Evolutionary conservation across 2,329 filamentous ascomycete genomes (phyloP).

Genomic region (Aspergillus tubingensis): DNA sequence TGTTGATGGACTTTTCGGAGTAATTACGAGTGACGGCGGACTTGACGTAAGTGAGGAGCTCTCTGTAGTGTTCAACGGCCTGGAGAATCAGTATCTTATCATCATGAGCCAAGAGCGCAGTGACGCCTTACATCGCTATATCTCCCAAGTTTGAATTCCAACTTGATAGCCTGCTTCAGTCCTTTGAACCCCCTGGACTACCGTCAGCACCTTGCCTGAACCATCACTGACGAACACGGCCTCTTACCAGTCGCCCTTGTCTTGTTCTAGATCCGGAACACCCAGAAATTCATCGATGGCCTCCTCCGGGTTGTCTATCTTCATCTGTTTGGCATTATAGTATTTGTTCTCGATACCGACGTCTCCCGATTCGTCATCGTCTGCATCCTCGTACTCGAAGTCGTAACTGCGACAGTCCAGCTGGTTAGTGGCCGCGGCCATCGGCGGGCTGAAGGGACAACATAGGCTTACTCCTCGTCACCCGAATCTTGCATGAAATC

Average conservation of each 20-base stretch:
- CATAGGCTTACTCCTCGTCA: constrained; percentile 69
- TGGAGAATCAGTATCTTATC: constrained; percentile 40
- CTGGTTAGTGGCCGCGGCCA: constrained; percentile 23
- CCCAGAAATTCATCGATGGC: constrained; percentile 92
- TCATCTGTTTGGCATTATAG: constrained; percentile 98
- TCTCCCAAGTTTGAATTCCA: constrained; percentile 88
- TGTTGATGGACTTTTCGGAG: constrained; percentile 99
- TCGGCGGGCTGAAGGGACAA: neutral
- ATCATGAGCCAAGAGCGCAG: neutral
- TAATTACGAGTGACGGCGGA: constrained; percentile 97
- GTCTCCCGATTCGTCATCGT: constrained; percentile 83
- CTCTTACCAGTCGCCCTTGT: constrained; percentile 86
- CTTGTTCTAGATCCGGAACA: constrained; percentile 77
- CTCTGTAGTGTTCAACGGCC: constrained; percentile 89
- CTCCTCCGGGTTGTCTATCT: constrained; percentile 79
- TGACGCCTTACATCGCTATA: constrained; percentile 71
- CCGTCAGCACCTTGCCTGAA: constrained; percentile 24
- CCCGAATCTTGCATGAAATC: constrained; percentile 94
- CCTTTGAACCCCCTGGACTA: constrained; percentile 82
- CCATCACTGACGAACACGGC: neutral
- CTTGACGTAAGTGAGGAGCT: constrained; percentile 96
- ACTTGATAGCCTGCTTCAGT: constrained; percentile 95
- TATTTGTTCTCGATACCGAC: constrained; percentile 99
- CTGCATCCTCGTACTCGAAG: constrained; percentile 95
- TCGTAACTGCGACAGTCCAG: constrained; percentile 65